A percentile compares a stretch with the other conserved stretches of the same genome.
Evolutionary conservation across 257 asterid genomes (phyloP).

Genomic region (Gentiana straminea): DNA sequence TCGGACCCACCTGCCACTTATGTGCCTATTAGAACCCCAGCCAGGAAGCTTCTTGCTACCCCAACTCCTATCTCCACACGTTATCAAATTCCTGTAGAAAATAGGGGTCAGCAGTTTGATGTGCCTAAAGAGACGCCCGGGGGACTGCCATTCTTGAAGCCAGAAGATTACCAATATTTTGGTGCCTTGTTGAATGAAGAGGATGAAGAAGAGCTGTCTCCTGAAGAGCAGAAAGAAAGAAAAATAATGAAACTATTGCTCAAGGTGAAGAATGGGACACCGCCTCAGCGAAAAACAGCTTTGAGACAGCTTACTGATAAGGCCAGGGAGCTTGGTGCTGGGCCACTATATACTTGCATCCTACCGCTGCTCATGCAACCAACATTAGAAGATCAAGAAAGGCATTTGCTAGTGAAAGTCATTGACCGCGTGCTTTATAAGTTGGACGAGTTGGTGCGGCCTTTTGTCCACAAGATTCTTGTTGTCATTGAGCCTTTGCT

Average conservation of each 20-base stretch:
- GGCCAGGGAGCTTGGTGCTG: slow-evolving; percentile 92
- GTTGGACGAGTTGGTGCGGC: slow-evolving; percentile 89
- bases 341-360: slow-evolving; percentile 78
- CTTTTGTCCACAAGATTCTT: slow-evolving; percentile 84
- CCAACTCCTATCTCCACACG: slow-evolving; percentile 82
- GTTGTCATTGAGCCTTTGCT: slow-evolving; percentile 89
- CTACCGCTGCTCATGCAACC: slow-evolving; percentile 94
- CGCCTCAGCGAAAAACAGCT: slow-evolving; percentile 92
- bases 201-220: slow-evolving; percentile 65
- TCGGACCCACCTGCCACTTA: slow-evolving; percentile 78
- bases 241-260: slow-evolving; percentile 87
- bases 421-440: slow-evolving; percentile 84
- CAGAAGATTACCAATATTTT: slow-evolving; percentile 72
- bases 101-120: slow-evolving; percentile 70
- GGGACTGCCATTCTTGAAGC: slow-evolving; percentile 70
- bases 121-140: slow-evolving; percentile 78
- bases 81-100: slow-evolving; percentile 64
- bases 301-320: slow-evolving; percentile 90
- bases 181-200: slow-evolving; percentile 65
- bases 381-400: slow-evolving; percentile 84
- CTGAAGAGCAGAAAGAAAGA: slow-evolving; percentile 79
- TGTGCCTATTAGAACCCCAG: slow-evolving; percentile 91
- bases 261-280: slow-evolving; percentile 87
- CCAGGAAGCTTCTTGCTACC: slow-evolving; percentile 82
- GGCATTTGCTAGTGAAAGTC: slow-evolving; percentile 81